These are phyloP conservation scores for Linderina pennispora DNA, from an alignment of 192 early-diverging fungal species.

Conservation along the genomic window DNA sequence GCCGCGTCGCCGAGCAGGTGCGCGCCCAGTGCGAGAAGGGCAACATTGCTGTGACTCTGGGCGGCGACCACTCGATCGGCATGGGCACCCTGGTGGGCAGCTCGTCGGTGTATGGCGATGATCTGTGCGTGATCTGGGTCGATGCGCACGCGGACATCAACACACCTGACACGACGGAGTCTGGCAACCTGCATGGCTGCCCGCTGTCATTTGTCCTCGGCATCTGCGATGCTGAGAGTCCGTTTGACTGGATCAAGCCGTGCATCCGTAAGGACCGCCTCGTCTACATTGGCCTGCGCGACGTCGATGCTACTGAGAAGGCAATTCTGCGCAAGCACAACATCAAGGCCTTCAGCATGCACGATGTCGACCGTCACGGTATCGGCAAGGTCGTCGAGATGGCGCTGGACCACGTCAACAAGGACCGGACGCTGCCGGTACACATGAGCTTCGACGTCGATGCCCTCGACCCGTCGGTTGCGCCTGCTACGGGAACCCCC, in stretches of 20 bases:
- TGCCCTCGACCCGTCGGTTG: slow-evolving; percentile 89
- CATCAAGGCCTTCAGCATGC: slow-evolving; percentile 95
- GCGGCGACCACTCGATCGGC: slow-evolving; percentile 93
- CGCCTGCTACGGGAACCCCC: slow-evolving; percentile 92
- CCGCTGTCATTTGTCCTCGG: slow-evolving; percentile 87
- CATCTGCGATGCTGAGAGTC: slow-evolving; percentile 52
- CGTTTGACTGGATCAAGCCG: slow-evolving; percentile 76
- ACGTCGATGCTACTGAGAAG: slow-evolving; percentile 88
- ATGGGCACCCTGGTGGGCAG: slow-evolving; percentile 84
- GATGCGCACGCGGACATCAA: slow-evolving; percentile 96
- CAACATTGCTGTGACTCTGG: slow-evolving; percentile 83
- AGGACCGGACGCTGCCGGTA: slow-evolving; percentile 62
- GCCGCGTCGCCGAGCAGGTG: slow-evolving; percentile 60
- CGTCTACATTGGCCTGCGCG: slow-evolving; percentile 95
- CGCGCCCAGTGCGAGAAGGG: slow-evolving; percentile 55
- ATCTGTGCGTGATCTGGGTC: slow-evolving; percentile 88
- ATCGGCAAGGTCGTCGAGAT: slow-evolving; percentile 90
- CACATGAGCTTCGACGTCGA: slow-evolving; percentile 95
- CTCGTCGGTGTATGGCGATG: slow-evolving; percentile 64
- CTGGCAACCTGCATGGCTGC: slow-evolving; percentile 95
- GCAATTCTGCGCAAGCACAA: slow-evolving; percentile 69
- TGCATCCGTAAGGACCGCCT: slow-evolving; percentile 68
- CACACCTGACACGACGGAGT: slow-evolving; percentile 78
- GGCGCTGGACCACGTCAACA: slow-evolving; percentile 85
- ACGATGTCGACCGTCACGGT: slow-evolving; percentile 90